Evolutionary conservation across 495 filamentous ascomycete genomes (phyloP).

Genomic region (Glonium stellatum): DNA sequence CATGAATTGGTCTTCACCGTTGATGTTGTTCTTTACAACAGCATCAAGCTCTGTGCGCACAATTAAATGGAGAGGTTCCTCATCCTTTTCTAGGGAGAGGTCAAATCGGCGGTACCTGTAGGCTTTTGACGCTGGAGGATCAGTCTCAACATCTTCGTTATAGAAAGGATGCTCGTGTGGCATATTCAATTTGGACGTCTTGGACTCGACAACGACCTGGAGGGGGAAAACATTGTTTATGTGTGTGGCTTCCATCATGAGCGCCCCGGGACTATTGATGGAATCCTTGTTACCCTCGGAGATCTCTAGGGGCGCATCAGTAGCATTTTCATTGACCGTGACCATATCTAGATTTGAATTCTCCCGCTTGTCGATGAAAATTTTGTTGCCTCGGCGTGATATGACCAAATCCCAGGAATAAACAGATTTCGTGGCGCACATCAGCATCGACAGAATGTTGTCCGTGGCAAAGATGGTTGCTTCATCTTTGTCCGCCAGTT

Average conservation of each 20-base stretch:
- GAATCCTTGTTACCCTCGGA: constrained; percentile 88
- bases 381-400: constrained; percentile 79
- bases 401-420: constrained; percentile 99
- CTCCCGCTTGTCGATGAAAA: constrained; percentile 97
- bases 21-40: constrained; percentile 85
- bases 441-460: constrained; percentile 95
- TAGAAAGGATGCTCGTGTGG: constrained; percentile 93
- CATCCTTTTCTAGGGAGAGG: constrained; percentile 79
- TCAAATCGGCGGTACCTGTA: constrained; percentile 99
- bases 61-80: constrained; percentile 84
- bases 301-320: constrained; percentile 84
- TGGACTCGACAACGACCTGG: constrained; percentile 80
- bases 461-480: constrained; percentile 96
- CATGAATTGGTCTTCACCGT: constrained; percentile 79
- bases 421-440: constrained; percentile 91
- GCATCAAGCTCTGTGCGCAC: constrained; percentile 97
- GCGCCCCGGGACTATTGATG: constrained; percentile 83
- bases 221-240: constrained; percentile 99
- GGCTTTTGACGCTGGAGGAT: constrained; percentile 85
- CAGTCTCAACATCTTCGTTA: constrained; percentile 84
- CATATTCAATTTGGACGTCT: constrained; percentile 71
- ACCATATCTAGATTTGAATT: constrained; percentile 91
- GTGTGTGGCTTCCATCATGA: constrained; percentile 94
- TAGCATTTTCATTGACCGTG: constrained; percentile 98
- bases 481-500: constrained; percentile 91